Base-by-base conservation (phyloP, 2,329 filamentous ascomycete species). In the Aspergillus sojae region DNA sequence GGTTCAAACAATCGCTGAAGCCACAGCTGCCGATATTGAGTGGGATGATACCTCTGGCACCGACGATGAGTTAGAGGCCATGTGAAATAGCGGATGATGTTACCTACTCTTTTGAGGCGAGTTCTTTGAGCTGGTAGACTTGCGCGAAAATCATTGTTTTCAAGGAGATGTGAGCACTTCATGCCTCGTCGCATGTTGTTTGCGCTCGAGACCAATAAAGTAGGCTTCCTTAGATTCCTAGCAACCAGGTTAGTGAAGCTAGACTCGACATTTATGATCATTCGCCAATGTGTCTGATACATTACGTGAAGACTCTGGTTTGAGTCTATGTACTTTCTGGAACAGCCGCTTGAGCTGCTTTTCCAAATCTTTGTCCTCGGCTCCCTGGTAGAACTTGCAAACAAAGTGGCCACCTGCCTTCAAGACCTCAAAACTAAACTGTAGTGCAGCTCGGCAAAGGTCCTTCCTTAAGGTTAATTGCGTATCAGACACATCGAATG, bases 321-420 rank as follows among this genome's bases (percentile, higher is more conserved):
- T 99, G 77, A 96, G 91, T 64, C 94, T 85, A 71, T 91, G 84
- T 2, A 99, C 95, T 69, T 87, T 91, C 21, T 82, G 80, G 75
- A 99, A 99, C 71, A 97, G 81, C 56, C 84, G 87, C 75, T 87
- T 92, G 46, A 99, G 82, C 70, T 87, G 87, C 65, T 80, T 83
- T 80, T 97, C 93, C 12, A 99, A 79, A 1, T 81, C 82, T 78
- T 91, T 94, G 73, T 98, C 94, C 77, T 97, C 94, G 5, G 84
- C 77, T 4, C 95, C 95, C 77, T 96, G 92, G 77, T 98, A 99
- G 79, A 96, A 99, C 78, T 99, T 99, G 85, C 94, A 97, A 52
- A 99, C 86, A 71, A 99, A 97, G 76, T 96, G 91, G 1, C 96
- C 95, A 23, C 92, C 93, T 4, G 86, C 80, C 70, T 87, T 89